Base-by-base conservation (phyloP, 306 rosid genomes). In the Rosa lucieae region DNA sequence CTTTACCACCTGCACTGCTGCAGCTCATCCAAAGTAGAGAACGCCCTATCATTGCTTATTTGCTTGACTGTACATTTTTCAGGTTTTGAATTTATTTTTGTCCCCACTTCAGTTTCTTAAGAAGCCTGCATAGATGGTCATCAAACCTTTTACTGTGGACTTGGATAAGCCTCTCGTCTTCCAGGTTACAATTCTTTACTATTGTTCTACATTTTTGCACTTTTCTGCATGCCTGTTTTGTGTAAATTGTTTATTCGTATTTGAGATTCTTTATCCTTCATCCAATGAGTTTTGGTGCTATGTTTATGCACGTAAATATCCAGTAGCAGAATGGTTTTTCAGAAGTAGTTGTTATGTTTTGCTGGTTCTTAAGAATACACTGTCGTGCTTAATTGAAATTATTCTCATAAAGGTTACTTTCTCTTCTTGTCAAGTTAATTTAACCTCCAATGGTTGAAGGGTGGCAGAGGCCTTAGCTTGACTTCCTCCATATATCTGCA, bases 131-230 rank as follows among this genome's bases (percentile, higher is more conserved):
- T 47, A 79, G 78, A 83, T 83, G 86, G 83, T 73, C 10, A 17
- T 39, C 13, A 70, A 71, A 73, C 43, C 75, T 43, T 79, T 79
- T 37, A 61, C 78, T 6, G 80, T 83, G 70, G 80, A 79, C 73
- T 75, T 83, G 71, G 80, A 63, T 73, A 63, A 75, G 75, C 86
- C 86, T 62, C 78, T 83, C 8, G 86, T 75, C 46, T 79, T 83
- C 74, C 86, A 83, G 86, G 86, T 83, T 67, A 77, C 78, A 40
- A 23, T 72, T 53, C 47, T n/a, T 68, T 42, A 52, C 47, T 74
- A 47, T 52, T 63, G 23, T 46, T 26, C 17, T 55, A 32, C 43
- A 32, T 32, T 63, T 63, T 63, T 63, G 8, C 4, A 21, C 10
- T 66, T 47, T 43, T 23, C 37, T 53, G 3, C 1, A 43, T 43